A percentile compares a stretch with the other conserved stretches of the same genome.
Conservation (phyloP, 257 asterid genomes). For the Ocimum tenuiflorum region DNA sequence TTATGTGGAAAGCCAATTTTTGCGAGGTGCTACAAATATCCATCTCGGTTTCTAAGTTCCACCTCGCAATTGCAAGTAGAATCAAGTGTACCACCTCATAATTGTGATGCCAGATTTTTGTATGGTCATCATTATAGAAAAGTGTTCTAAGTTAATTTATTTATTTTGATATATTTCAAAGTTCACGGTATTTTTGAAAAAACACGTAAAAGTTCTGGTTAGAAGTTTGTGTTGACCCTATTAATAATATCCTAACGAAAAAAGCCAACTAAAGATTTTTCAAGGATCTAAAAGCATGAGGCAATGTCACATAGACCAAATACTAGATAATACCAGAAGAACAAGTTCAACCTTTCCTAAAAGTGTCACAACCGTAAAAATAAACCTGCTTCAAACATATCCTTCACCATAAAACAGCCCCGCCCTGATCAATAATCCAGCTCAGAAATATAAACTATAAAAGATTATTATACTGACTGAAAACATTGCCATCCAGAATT, state of each 20-base stretch:
- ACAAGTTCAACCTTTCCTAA: neutral
- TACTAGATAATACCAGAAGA: neutral
- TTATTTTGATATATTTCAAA: too few relatives aligned
- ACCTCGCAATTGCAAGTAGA: too few relatives aligned
- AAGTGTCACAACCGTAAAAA: neutral
- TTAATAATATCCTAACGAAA: neutral
- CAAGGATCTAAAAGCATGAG: neutral
- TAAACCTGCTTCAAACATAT: neutral
- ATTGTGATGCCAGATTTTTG: too few relatives aligned
- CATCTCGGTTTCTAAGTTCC: too few relatives aligned
- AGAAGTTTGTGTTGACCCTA: too few relatives aligned
- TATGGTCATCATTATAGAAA: too few relatives aligned
- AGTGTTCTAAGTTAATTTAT: too few relatives aligned
- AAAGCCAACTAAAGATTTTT: neutral
- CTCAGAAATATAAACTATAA: conserved; percentile 4
- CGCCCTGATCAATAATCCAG: neutral
- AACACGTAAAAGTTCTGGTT: too few relatives aligned
- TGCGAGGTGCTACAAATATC: too few relatives aligned
- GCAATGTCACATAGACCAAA: neutral
- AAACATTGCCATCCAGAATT: neutral
- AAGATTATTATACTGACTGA: neutral
- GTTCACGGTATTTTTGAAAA: too few relatives aligned
- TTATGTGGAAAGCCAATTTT: too few relatives aligned
- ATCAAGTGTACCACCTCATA: too few relatives aligned
- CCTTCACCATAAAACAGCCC: neutral